These are phyloP conservation scores for Epichloe brachyelytri DNA, from an alignment of 2,329 filamentous ascomycete species.

Conservation along the genomic window DNA sequence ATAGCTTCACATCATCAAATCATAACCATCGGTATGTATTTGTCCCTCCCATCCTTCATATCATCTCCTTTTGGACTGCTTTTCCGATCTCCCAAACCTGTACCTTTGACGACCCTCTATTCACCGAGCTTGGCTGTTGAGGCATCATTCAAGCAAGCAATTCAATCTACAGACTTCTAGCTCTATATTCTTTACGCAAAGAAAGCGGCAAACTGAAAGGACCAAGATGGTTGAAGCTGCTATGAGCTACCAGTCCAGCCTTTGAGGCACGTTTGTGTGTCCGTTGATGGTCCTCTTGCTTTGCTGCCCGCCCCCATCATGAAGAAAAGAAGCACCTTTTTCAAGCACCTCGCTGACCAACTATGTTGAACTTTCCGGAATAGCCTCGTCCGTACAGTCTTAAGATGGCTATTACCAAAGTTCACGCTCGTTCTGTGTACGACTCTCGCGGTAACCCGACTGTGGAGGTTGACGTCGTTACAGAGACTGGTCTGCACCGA, in stretches of 20 bases:
- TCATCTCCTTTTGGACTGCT: neutral
- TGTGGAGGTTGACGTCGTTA: constrained; percentile 95
- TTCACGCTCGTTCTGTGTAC: constrained; percentile 91
- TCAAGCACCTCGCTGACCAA: constrained; percentile 1
- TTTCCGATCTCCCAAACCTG: neutral
- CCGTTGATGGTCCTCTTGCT: neutral
- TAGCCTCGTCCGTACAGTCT: constrained; percentile 2
- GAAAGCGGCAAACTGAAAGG: neutral
- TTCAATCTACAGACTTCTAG: neutral
- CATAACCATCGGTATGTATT: neutral
- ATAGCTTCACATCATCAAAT: neutral
- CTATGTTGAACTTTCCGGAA: neutral
- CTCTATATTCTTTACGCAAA: neutral
- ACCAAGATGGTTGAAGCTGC: neutral
- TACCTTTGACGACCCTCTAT: neutral
- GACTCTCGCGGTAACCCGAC: constrained; percentile 98
- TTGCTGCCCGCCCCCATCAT: constrained; percentile 5
- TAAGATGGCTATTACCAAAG: constrained; percentile 82
- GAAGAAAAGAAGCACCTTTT: neutral
- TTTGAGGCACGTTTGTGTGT: neutral
- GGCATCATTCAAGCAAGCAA: neutral
- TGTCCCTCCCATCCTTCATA: neutral
- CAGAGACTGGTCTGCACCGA: constrained; percentile 90
- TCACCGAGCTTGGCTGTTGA: neutral
- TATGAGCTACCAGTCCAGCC: neutral